Evolutionary conservation across 208 protist species (phyloP).

Genomic region (Leishmania tropica): DNA sequence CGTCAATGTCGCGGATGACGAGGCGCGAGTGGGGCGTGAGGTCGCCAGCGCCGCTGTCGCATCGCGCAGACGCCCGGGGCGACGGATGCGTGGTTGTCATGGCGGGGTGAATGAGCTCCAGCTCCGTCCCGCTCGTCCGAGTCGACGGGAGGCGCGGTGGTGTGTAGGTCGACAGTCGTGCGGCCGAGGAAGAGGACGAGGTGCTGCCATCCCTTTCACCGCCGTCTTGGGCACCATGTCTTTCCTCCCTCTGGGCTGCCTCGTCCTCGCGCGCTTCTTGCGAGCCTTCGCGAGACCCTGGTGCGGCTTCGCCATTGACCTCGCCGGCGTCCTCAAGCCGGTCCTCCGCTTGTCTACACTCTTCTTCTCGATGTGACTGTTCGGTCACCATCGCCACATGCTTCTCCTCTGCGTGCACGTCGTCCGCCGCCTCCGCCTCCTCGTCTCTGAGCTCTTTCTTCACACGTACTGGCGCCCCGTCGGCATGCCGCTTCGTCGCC

Average conservation of each 20-base stretch:
- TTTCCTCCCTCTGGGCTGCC: not conserved
- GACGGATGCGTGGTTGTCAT: not conserved
- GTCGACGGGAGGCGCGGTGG: constrained; percentile 15
- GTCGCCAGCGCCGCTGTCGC: not conserved
- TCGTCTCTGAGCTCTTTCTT: constrained; percentile 10
- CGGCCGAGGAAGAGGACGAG: constrained; percentile 11
- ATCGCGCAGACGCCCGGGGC: not conserved
- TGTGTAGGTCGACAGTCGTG: constrained; percentile 7
- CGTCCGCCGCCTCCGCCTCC: not conserved
- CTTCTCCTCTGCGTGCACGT: not conserved
- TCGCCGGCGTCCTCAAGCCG: not conserved
- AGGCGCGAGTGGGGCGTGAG: constrained; percentile 57
- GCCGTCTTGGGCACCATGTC: not conserved
- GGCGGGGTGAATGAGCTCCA: constrained; percentile 16
- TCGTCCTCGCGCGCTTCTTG: not conserved
- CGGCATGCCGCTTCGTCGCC: not conserved
- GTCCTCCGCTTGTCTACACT: not conserved
- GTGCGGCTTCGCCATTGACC: not conserved
- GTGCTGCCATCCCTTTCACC: not conserved
- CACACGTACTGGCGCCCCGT: not conserved
- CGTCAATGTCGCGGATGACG: constrained; percentile 98
- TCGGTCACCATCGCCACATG: not conserved
- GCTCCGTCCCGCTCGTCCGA: constrained; percentile 26
- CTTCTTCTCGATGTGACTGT: not conserved
- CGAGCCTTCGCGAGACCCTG: not conserved